Evolutionary conservation across 2,329 filamentous ascomycete species (phyloP).

Genomic region (Rhinocladiella mackenziei): DNA sequence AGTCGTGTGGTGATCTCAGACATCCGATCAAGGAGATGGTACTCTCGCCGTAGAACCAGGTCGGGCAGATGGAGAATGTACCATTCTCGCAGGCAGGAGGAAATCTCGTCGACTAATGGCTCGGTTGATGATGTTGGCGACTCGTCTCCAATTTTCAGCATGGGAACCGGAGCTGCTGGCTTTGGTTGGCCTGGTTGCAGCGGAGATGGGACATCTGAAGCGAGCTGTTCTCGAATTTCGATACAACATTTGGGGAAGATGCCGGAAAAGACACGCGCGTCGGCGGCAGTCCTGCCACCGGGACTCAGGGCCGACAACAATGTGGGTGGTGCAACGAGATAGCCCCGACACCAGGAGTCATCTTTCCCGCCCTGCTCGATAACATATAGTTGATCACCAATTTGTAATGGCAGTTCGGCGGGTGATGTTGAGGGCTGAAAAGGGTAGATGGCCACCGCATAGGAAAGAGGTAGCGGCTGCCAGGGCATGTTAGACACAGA

Average conservation of each 20-base stretch:
- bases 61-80: slow-evolving; percentile 96
- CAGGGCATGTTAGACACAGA: slow-evolving; percentile 68
- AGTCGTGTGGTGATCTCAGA: slow-evolving; percentile 76
- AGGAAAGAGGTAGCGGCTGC: slow-evolving; percentile 95
- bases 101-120: slow-evolving; percentile 93
- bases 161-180: slow-evolving; percentile 87
- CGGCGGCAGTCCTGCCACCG: slow-evolving; percentile 84
- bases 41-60: slow-evolving; percentile 76
- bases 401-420: slow-evolving; percentile 90
- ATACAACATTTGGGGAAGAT: slow-evolving; percentile 95
- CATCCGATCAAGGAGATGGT: slow-evolving; percentile 74
- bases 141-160: slow-evolving; percentile 97
- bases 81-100: slow-evolving; percentile 95
- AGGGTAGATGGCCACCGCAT: slow-evolving; percentile 92
- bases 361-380: slow-evolving; percentile 87
- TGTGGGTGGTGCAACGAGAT: slow-evolving; percentile 89
- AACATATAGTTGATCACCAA: slow-evolving; percentile 97
- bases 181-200: slow-evolving; percentile 42
- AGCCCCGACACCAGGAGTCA: slow-evolving; percentile 90
- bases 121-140: slow-evolving; percentile 85
- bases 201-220: slow-evolving; percentile 33
- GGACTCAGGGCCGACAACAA: slow-evolving; percentile 87
- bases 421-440: slow-evolving; percentile 75
- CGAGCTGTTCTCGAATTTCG: slow-evolving; percentile 87
- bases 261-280: slow-evolving; percentile 95